Percentiles rank a stretch among this genome's conserved stretches.
Evolutionary conservation across 805 yeast genomes (phyloP).

Genomic region (Vanderwaltozyma polyspora): DNA sequence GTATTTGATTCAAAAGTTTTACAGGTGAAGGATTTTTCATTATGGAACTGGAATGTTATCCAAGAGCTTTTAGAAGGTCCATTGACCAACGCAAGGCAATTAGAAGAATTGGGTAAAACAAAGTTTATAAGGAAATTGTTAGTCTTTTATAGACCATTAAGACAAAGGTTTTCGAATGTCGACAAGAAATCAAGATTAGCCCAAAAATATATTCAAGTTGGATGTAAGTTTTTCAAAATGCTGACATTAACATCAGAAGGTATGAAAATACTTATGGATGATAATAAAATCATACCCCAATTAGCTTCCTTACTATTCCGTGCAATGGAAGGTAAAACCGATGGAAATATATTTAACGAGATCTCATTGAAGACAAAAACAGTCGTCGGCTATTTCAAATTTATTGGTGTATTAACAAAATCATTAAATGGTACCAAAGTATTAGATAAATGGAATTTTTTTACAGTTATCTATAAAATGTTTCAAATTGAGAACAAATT

Average conservation of each 20-base stretch:
- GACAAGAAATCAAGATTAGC: conserved; percentile 38
- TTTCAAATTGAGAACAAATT: conserved; percentile 41
- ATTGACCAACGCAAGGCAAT: conserved; percentile 51
- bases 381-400: conserved; percentile 64
- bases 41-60: conserved; percentile 82
- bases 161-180: conserved; percentile 59
- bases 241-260: conserved; percentile 58
- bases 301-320: conserved; percentile 69
- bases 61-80: conserved; percentile 75
- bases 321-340: conserved; percentile 25
- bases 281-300: conserved; percentile 68
- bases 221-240: conserved; percentile 61
- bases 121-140: conserved; percentile 76
- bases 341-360: conserved; percentile 63
- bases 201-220: conserved; percentile 53
- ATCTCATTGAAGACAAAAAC: conserved; percentile 50
- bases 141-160: conserved; percentile 86
- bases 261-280: conserved; percentile 49
- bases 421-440: conserved; percentile 53
- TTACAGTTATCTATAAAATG: conserved; percentile 67
- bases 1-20: conserved; percentile 60
- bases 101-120: conserved; percentile 71
- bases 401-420: conserved; percentile 62
- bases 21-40: conserved; percentile 62
- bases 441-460: conserved; percentile 73